Evolutionary conservation across 495 filamentous ascomycete species (phyloP).

Genomic region (Penicillium pancosmium): DNA sequence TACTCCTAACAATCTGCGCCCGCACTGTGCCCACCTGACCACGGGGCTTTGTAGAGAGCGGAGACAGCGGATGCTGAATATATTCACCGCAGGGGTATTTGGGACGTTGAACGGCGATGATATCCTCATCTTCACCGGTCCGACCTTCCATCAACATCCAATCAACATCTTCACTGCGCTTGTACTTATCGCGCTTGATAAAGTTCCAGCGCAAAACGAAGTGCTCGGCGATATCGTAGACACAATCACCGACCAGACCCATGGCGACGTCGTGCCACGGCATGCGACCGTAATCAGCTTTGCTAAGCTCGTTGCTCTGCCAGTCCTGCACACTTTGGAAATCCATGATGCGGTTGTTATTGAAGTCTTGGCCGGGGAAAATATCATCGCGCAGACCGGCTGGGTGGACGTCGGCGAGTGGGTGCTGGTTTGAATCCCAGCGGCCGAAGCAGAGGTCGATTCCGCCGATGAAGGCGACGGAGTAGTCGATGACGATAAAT

Average conservation of each 20-base stretch:
- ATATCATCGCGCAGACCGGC: slow-evolving; percentile 79
- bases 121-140: slow-evolving; percentile 75
- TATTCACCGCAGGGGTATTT: slow-evolving; percentile 87
- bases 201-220: slow-evolving; percentile 97
- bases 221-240: slow-evolving; percentile 95
- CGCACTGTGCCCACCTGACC: slow-evolving; percentile 70
- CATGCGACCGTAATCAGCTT: slow-evolving; percentile 92
- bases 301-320: slow-evolving; percentile 90
- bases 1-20: slow-evolving; percentile 84
- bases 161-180: slow-evolving; percentile 74
- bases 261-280: slow-evolving; percentile 97
- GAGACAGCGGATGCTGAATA: slow-evolving; percentile 73
- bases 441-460: slow-evolving; percentile 96
- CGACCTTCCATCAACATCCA: slow-evolving; percentile 85
- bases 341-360: slow-evolving; percentile 94
- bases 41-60: slow-evolving; percentile 55
- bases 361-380: slow-evolving; percentile 96
- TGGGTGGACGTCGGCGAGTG: slow-evolving; percentile 84
- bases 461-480: slow-evolving; percentile 86
- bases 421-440: slow-evolving; percentile 87
- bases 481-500: slow-evolving; percentile 91
- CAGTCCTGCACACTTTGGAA: slow-evolving; percentile 89
- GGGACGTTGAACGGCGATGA: slow-evolving; percentile 84
- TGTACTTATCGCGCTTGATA: slow-evolving; percentile 96
- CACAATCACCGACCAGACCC: slow-evolving; percentile 83